These are phyloP conservation scores for Chlorella ohadii DNA, from an alignment of 139 green algal species.

Conservation along the genomic window DNA sequence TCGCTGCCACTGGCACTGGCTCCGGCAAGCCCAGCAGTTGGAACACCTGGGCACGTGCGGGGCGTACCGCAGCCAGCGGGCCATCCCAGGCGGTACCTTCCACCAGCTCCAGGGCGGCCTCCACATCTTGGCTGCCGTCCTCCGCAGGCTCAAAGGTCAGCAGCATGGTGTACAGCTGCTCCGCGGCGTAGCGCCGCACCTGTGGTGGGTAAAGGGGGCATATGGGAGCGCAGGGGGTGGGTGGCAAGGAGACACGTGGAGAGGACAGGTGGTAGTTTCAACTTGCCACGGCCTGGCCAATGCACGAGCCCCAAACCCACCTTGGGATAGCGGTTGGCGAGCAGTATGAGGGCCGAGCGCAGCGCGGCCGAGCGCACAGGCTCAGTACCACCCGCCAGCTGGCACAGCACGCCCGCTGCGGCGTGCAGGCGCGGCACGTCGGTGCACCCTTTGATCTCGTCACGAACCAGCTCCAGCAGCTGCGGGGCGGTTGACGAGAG, in stretches of 20 bases:
- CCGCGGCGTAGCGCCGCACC: conserved; percentile 76
- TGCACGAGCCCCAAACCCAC: too few species aligned
- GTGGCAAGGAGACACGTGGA: too few species aligned
- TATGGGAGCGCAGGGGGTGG: too few species aligned
- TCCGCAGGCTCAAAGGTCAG: conserved; percentile 65
- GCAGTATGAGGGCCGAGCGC: conserved; percentile 65
- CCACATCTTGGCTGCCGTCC: conserved; percentile 26
- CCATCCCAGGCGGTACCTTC: conserved; percentile 71
- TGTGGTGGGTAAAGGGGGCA: conserved; percentile 9
- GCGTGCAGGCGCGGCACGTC: conserved; percentile 76
- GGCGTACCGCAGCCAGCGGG: conserved; percentile 49
- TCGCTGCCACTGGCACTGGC: not conserved
- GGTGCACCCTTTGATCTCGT: conserved; percentile 61
- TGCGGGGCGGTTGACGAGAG: not conserved
- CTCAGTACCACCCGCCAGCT: conserved; percentile 46
- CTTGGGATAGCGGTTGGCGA: conserved; percentile 70
- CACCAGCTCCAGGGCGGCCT: conserved; percentile 63
- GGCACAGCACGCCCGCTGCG: conserved; percentile 53
- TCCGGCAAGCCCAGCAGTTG: not conserved
- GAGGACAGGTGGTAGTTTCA: too few species aligned
- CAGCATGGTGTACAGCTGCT: conserved; percentile 87
- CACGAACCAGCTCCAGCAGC: conserved; percentile 57
- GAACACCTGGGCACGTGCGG: conserved; percentile 28
- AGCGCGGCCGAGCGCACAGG: conserved; percentile 54
- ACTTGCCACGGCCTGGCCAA: too few species aligned